Evolutionary conservation across 176 grass and related monocot genomes (phyloP).

Genomic region (Lolium rigidum): DNA sequence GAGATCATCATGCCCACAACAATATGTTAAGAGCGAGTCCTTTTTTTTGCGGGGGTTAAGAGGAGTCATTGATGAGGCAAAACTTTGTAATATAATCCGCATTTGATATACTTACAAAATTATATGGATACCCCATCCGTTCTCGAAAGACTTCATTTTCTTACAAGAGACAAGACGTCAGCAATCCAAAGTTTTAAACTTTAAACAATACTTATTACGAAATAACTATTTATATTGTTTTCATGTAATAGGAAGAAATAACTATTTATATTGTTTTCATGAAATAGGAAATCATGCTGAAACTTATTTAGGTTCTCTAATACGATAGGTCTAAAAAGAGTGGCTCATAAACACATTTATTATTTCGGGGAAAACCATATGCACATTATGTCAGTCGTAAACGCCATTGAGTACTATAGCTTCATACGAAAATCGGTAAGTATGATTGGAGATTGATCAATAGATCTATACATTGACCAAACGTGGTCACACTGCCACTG

Average conservation of each 20-base stretch:
- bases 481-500: constrained; percentile 17
- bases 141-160: not conserved
- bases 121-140: not conserved
- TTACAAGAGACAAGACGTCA: not conserved
- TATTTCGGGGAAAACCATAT: no score
- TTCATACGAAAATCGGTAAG: not conserved
- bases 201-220: not conserved
- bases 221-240: not conserved
- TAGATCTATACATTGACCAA: constrained; percentile 6
- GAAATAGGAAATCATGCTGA: no score
- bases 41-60: no score
- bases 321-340: not conserved
- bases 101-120: not conserved
- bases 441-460: constrained; percentile 19
- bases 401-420: not conserved
- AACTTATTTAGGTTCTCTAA: no score
- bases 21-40: not conserved
- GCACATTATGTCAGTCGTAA: not conserved
- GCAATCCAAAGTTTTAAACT: not conserved
- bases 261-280: no score
- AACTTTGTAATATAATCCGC: not conserved
- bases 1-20: not conserved
- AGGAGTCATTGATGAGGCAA: no score
- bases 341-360: not conserved
- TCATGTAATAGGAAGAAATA: not conserved